Base-by-base conservation (phyloP, 768 basidiomycete genomes). In the Lactarius hengduanensis region DNA sequence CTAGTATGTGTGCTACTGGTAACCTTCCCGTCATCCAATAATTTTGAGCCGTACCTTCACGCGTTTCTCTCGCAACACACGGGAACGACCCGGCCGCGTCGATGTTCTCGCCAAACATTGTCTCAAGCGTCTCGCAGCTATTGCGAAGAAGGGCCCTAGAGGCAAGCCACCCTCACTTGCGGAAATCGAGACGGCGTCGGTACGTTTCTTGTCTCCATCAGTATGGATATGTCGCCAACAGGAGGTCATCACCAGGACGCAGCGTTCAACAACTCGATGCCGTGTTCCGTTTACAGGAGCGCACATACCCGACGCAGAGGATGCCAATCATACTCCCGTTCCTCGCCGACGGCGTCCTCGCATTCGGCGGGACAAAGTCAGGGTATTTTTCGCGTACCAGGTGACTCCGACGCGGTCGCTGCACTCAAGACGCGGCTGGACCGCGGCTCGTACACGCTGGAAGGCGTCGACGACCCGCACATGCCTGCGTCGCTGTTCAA, bases 271-370 rank as follows among this genome's bases (percentile, higher is more conserved):
- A 92, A 0, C 81, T 98, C 15, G 91, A 91, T 69, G 87, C 87
- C 30, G 90, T 94, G 66, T 88, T 91, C 77, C 82, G 90, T 56
- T 79, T 94, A 11, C 95, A 97, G 77, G 87, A 89, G 72, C 85
- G 91, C 50, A 92, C 89, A 59, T 96, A 96, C 72, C 91, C 94
- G 2, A 80, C 85, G 62, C 86, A 90, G 71, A 90, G 87, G 75
- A 87, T 96, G 15, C 95, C 95, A 20, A 93, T 95, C 75, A 92
- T 98, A 71, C 86, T 98, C 8, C 93, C 94, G 16, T 97, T 96
- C 82, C 87, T 97, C 32, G 88, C 92, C 2, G 91, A 96, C 71
- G 93, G 92, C 1, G 95, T 97, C 70, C 84, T 98, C 55, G 91
- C 92, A 2, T 80, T 95, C 13, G 93, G 93, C 0, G 96, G 95